phyloP scores from a whole-genome alignment of 192 early-diverging fungal species.

The Coemansia sp. region DNA sequence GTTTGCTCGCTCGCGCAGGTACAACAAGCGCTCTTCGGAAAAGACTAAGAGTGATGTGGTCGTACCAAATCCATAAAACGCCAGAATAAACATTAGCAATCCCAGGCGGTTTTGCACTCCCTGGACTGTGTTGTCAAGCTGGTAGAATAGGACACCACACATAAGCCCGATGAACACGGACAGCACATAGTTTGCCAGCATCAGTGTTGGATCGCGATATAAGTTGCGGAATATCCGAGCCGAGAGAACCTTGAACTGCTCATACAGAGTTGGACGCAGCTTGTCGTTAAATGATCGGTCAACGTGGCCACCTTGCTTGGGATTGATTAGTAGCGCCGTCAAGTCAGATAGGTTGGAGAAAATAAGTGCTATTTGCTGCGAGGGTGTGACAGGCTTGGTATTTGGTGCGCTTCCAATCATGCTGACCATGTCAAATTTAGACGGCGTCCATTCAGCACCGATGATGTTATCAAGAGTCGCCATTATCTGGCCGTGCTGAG shows the following conservation, averaged over 20 bases:
- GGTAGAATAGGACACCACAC: slow-evolving; percentile 60
- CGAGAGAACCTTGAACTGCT: slow-evolving; percentile 53
- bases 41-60: slow-evolving; percentile 59
- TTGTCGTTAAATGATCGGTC: slow-evolving; percentile 16
- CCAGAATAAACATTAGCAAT: slow-evolving; percentile 51
- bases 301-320: slow-evolving; percentile 3
- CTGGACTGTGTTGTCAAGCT: slow-evolving; percentile 47
- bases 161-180: slow-evolving; percentile 51
- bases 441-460: slow-evolving; percentile 30
- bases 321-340: slow-evolving; percentile 11
- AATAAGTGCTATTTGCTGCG: slow-evolving; percentile 42
- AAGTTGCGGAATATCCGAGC: slow-evolving; percentile 53
- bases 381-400: slow-evolving; percentile 40
- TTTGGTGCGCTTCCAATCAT: slow-evolving; percentile 33
- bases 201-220: slow-evolving; percentile 47
- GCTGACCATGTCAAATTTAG: slow-evolving; percentile 36
- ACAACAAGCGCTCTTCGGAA: slow-evolving; percentile 52
- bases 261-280: slow-evolving; percentile 47
- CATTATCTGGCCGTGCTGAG: slow-evolving; percentile 6
- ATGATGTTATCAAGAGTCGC: slow-evolving; percentile 22
- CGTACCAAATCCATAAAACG: slow-evolving; percentile 60
- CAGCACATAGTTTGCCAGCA: slow-evolving; percentile 45
- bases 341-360: slow-evolving; percentile 45
- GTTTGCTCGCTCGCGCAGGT: slow-evolving; percentile 64
- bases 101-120: slow-evolving; percentile 58